Conservation (phyloP, 2,329 filamentous ascomycete species). For the Mollisiaceae sp. region DNA sequence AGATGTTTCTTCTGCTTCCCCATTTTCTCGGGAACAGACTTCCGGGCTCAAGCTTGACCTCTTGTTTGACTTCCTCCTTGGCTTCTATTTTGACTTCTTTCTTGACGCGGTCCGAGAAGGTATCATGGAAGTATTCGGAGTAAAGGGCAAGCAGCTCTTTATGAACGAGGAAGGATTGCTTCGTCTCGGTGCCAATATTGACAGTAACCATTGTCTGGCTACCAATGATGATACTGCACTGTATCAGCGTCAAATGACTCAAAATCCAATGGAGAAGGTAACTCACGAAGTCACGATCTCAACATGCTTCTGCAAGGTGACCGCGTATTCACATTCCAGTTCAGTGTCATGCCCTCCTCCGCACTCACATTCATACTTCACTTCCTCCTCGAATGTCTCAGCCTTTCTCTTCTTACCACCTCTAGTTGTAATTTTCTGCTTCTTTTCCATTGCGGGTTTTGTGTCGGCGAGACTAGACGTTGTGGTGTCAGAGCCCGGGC, state of each 20-base stretch:
- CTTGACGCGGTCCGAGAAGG: neutral
- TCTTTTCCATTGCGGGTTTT: neutral
- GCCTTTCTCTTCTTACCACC: constrained; percentile 3
- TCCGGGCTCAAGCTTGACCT: neutral
- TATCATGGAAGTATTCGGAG: constrained; percentile 15
- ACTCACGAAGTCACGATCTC: constrained; percentile 8
- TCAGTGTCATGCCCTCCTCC: neutral
- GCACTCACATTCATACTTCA: constrained; percentile 6
- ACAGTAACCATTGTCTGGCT: constrained; percentile 2
- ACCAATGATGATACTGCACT: constrained; percentile 5
- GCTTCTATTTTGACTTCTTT: neutral
- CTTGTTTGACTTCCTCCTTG: neutral
- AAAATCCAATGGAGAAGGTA: neutral
- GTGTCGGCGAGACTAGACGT: neutral
- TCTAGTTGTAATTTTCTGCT: neutral
- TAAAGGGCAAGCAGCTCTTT: constrained; percentile 15
- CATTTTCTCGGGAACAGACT: neutral
- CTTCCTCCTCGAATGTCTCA: constrained; percentile 8
- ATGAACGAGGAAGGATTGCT: constrained; percentile 13
- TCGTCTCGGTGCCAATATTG: constrained; percentile 5
- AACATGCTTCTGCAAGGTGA: constrained; percentile 7
- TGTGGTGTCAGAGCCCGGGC: neutral
- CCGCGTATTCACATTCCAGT: neutral
- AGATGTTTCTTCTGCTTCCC: neutral
- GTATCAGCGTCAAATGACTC: neutral